phyloP scores from a whole-genome alignment of 441 rosid genomes.

The Biscutella auriculata region DNA sequence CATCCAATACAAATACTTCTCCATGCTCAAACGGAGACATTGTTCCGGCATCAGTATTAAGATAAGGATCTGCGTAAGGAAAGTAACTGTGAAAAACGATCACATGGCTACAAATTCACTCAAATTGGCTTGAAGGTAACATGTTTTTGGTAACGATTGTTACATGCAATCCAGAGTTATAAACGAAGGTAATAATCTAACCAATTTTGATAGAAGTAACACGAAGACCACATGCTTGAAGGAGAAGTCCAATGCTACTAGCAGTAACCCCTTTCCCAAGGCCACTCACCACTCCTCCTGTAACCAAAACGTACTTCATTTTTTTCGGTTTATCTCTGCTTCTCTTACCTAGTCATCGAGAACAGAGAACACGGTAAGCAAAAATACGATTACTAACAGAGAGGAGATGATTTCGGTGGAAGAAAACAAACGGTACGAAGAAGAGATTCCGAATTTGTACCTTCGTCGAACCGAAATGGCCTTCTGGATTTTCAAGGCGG shows the following conservation, averaged over 20 bases:
- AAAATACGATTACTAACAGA: neutral
- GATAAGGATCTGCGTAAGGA: conserved; percentile 53
- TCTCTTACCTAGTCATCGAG: conserved; percentile 11
- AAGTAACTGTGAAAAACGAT: neutral
- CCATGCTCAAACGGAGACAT: conserved; percentile 91
- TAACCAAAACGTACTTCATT: conserved; percentile 83
- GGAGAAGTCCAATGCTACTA: conserved; percentile 57
- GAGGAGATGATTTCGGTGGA: neutral
- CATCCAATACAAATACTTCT: conserved; percentile 71
- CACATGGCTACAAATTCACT: neutral
- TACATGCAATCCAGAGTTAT: neutral
- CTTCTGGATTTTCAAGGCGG: conserved; percentile 23
- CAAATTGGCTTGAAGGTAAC: neutral
- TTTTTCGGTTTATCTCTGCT: neutral
- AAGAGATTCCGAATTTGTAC: neutral
- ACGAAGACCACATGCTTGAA: conserved; percentile 57
- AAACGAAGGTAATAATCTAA: conserved; percentile 8
- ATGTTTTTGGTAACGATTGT: too few species aligned
- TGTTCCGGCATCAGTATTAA: conserved; percentile 80
- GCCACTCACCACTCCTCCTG: conserved; percentile 77
- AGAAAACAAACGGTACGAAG: neutral
- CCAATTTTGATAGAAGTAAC: conserved; percentile 87
- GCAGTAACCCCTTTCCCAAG: conserved; percentile 67
- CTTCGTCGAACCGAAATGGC: conserved; percentile 3
- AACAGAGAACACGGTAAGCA: neutral